Evolutionary conservation across 2,329 filamentous ascomycete genomes (phyloP).

Genomic region (Colletotrichum chrysophilum): DNA sequence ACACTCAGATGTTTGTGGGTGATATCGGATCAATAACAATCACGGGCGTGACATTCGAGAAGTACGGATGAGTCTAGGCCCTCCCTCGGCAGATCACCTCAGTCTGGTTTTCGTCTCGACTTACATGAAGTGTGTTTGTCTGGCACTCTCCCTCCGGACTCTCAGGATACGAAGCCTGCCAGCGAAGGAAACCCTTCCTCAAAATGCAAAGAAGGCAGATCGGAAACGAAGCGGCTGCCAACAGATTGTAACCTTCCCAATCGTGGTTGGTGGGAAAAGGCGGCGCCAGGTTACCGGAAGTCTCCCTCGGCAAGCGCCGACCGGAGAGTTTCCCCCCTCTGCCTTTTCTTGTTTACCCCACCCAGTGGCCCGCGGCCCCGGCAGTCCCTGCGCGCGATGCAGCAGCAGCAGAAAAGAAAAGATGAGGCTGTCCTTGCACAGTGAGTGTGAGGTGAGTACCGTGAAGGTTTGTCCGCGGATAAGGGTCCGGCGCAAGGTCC

Average conservation of each 20-base stretch:
- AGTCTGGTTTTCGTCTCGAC: neutral
- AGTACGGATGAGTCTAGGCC: neutral
- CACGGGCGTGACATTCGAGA: neutral
- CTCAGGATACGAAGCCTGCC: neutral
- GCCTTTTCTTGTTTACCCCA: neutral
- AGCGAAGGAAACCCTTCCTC: neutral
- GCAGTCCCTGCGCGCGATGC: neutral
- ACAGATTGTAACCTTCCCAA: neutral
- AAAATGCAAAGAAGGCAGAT: neutral
- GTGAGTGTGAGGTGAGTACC: neutral
- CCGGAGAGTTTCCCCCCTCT: neutral
- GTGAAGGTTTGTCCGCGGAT: neutral
- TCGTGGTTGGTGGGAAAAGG: neutral
- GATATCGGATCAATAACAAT: neutral
- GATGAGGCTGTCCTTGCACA: neutral
- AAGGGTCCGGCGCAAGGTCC: neutral
- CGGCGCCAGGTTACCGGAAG: neutral
- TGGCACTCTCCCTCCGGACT: neutral
- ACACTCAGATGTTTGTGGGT: neutral
- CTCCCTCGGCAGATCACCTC: neutral
- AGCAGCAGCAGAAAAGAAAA: neutral
- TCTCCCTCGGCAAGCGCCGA: neutral
- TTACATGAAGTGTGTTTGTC: neutral
- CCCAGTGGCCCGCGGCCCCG: neutral
- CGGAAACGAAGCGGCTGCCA: neutral